Percentiles rank a stretch among this genome's conserved stretches.
phyloP scores from a whole-genome alignment of 495 filamentous ascomycete species.

The Hyaloscypha finlandica region DNA sequence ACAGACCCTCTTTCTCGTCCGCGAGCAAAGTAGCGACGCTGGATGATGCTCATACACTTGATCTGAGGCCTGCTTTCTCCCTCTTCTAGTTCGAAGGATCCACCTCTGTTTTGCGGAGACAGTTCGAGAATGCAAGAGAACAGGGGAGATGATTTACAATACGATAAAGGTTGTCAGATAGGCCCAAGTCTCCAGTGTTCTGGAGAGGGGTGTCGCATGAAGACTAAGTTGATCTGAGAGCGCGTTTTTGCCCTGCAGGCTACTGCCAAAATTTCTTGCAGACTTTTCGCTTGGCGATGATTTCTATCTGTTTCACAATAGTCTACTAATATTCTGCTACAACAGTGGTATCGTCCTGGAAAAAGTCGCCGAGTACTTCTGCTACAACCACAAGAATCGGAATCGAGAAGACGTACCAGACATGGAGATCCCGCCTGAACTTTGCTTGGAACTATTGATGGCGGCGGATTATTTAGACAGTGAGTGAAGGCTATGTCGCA shows the following conservation, averaged over 20 bases:
- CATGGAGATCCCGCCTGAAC: constrained; percentile 78
- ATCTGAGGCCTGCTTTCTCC: constrained; percentile 46
- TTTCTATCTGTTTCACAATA: too few species aligned
- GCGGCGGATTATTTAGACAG: constrained; percentile 69
- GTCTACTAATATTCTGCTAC: neutral
- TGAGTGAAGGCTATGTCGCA: constrained; percentile 24
- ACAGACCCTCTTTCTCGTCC: constrained; percentile 31
- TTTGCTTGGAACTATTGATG: constrained; percentile 80
- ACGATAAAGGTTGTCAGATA: neutral
- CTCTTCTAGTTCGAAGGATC: neutral
- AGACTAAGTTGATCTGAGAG: neutral
- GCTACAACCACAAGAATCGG: constrained; percentile 82
- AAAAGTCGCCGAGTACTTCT: constrained; percentile 89
- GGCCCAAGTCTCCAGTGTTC: neutral
- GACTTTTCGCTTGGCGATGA: neutral
- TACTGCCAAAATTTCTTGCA: neutral
- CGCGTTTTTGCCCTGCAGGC: neutral
- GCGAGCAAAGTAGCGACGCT: constrained; percentile 36
- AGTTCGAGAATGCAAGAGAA: constrained; percentile 1
- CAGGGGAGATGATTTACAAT: neutral
- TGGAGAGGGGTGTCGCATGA: neutral
- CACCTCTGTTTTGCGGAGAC: neutral
- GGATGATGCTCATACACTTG: constrained; percentile 60
- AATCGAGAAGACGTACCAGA: constrained; percentile 79
- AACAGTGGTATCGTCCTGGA: constrained; percentile 78